Conservation (phyloP, 2,329 filamentous ascomycete genomes). For the Aspergillus luchuensis region DNA sequence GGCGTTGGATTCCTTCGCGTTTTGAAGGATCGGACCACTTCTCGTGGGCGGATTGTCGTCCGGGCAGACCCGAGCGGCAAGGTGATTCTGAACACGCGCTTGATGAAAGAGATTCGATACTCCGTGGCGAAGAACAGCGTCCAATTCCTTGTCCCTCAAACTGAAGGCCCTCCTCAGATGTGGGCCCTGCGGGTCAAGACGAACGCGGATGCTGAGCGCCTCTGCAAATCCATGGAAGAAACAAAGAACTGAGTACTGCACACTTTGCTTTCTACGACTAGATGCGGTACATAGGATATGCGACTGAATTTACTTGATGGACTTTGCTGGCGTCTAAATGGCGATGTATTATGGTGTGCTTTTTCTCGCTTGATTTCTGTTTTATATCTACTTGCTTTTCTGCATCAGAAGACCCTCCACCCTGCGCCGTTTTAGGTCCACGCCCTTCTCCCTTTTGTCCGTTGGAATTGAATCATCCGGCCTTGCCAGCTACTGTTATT, state of each 20-base stretch:
- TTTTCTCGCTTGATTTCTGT: slow-evolving; percentile 11
- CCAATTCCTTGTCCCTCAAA: slow-evolving; percentile 52
- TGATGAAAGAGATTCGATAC: slow-evolving; percentile 66
- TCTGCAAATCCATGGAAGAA: slow-evolving; percentile 23
- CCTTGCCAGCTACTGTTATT: not conserved
- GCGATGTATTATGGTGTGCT: slow-evolving; percentile 21
- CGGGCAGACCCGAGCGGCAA: slow-evolving; percentile 75
- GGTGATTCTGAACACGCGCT: slow-evolving; percentile 69
- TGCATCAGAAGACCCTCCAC: not conserved
- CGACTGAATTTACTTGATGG: slow-evolving; percentile 16
- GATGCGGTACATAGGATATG: slow-evolving; percentile 17
- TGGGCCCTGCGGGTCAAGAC: slow-evolving; percentile 72
- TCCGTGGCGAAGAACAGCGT: slow-evolving; percentile 54
- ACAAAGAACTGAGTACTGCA: slow-evolving; percentile 21
- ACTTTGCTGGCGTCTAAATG: slow-evolving; percentile 12
- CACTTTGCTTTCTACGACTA: slow-evolving; percentile 11
- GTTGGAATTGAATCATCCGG: not conserved
- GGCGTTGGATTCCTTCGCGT: slow-evolving; percentile 73
- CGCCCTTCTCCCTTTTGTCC: slow-evolving; percentile 16
- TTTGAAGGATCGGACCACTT: slow-evolving; percentile 71
- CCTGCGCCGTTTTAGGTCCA: not conserved
- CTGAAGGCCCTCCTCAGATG: slow-evolving; percentile 63
- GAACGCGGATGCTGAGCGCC: slow-evolving; percentile 16
- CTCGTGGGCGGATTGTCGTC: slow-evolving; percentile 67
- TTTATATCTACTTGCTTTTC: slow-evolving; percentile 6